These are phyloP conservation scores for Paraurostyla sp. DNA, from an alignment of 73 alveolate genomes.

Conservation along the genomic window DNA sequence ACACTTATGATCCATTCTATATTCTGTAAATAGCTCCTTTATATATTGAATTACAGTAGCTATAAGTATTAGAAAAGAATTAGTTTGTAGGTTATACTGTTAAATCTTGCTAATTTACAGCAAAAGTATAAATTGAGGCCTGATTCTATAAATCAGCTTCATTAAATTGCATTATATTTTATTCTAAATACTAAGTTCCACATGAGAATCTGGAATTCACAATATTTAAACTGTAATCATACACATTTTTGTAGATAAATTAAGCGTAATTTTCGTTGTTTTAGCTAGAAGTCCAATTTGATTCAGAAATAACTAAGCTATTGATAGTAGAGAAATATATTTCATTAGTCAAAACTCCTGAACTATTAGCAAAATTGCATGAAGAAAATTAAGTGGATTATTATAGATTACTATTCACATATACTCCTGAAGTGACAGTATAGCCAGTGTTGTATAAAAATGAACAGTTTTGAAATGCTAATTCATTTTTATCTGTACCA, in stretches of 20 bases:
- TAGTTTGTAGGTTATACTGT: neutral
- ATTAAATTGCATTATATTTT: neutral
- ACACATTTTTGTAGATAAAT: constrained; percentile 4
- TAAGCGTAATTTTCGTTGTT: constrained; percentile 22
- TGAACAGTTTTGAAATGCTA: neutral
- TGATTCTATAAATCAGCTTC: neutral
- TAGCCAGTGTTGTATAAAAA: neutral
- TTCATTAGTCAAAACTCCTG: constrained; percentile 48
- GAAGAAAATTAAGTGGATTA: neutral
- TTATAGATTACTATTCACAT: neutral
- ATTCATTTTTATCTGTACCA: neutral
- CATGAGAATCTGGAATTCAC: neutral
- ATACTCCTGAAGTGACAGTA: constrained; percentile 3
- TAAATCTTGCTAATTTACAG: neutral
- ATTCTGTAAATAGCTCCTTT: constrained; percentile 39
- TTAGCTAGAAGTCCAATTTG: neutral
- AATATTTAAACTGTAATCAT: neutral
- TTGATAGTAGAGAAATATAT: constrained; percentile 12
- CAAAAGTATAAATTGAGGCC: constrained; percentile 19
- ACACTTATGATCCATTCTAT: constrained; percentile 15
- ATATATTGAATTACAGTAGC: neutral
- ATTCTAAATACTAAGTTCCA: neutral
- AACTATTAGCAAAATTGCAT: neutral
- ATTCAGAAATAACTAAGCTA: neutral
- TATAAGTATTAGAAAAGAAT: neutral